Percentiles rank a stretch among this genome's conserved stretches.
Evolutionary conservation across 73 alveolate genomes (phyloP).

Genomic region (Symbiodinium natans): DNA sequence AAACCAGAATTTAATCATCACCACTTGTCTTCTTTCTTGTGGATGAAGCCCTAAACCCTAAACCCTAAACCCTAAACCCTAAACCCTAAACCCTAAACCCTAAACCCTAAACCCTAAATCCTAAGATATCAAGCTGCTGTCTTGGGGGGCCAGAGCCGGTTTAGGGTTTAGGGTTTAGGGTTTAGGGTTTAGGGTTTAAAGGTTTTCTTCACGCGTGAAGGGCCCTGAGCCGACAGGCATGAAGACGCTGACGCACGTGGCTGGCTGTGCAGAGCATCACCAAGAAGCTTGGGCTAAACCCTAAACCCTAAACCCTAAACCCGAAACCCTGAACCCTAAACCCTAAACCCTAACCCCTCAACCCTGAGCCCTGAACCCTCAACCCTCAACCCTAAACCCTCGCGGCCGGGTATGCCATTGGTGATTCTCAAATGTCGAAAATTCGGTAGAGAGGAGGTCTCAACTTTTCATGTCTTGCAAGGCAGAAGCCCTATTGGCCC

Average conservation of each 20-base stretch:
- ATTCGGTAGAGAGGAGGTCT: neutral
- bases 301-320: neutral
- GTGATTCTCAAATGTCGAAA: too few species aligned
- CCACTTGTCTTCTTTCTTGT: too few species aligned
- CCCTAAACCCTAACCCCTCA: neutral
- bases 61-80: too few species aligned
- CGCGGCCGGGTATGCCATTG: too few species aligned
- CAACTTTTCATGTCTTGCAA: neutral
- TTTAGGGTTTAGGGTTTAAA: neutral
- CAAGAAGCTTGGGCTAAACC: neutral
- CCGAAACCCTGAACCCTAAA: neutral
- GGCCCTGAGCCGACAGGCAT: neutral
- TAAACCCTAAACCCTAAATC: too few species aligned
- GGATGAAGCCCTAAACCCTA: too few species aligned
- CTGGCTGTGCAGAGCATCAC: neutral
- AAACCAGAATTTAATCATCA: too few species aligned
- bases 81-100: too few species aligned
- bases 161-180: neutral
- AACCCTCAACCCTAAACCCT: neutral
- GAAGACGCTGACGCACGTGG: slow-evolving; percentile 42
- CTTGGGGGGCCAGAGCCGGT: too few species aligned
- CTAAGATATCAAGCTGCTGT: too few species aligned
- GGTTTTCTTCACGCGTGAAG: neutral
- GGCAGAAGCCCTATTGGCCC: neutral
- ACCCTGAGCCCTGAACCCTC: neutral